Evolutionary conservation across 2,329 filamentous ascomycete species (phyloP).

Genomic region (Chlorencoelia australis): DNA sequence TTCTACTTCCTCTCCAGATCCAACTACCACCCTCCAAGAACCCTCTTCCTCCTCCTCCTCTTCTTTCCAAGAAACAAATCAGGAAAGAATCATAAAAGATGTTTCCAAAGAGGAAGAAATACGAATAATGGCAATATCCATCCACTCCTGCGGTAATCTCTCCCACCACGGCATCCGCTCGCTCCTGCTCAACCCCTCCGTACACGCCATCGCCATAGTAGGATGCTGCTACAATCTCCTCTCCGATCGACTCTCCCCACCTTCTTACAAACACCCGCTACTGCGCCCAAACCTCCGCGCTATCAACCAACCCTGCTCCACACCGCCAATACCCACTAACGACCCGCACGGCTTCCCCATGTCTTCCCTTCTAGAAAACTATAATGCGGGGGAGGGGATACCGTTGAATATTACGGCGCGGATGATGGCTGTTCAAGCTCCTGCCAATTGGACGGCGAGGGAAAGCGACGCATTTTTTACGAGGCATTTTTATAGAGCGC

Average conservation of each 20-base stretch:
- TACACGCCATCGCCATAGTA: slow-evolving; percentile 87
- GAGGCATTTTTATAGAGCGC: slow-evolving; percentile 82
- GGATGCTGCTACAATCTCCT: slow-evolving; percentile 97
- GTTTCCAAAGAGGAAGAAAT: slow-evolving; percentile 1
- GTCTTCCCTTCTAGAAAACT: slow-evolving; percentile 57
- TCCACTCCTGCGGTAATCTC: slow-evolving; percentile 97
- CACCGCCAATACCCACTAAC: slow-evolving; percentile 56
- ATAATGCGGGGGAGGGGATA: slow-evolving; percentile 48
- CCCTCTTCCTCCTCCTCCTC: neutral
- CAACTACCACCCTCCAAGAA: neutral
- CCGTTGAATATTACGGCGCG: slow-evolving; percentile 90
- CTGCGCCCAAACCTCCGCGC: slow-evolving; percentile 60
- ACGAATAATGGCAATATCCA: slow-evolving; percentile 76
- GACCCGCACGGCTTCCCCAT: slow-evolving; percentile 94
- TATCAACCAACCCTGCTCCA: slow-evolving; percentile 50
- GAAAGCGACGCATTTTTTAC: slow-evolving; percentile 87
- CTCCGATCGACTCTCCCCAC: slow-evolving; percentile 78
- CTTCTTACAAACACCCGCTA: slow-evolving; percentile 74
- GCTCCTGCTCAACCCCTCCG: slow-evolving; percentile 70
- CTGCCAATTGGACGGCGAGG: slow-evolving; percentile 74
- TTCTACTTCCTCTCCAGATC: slow-evolving; percentile 1
- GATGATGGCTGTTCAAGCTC: slow-evolving; percentile 97
- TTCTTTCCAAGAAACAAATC: neutral
- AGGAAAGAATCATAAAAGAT: neutral
- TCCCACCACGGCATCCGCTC: slow-evolving; percentile 88